Percentiles rank a stretch among this genome's conserved stretches.
Conservation (phyloP, 495 filamentous ascomycete species). For the Penicillium chermesinum region DNA sequence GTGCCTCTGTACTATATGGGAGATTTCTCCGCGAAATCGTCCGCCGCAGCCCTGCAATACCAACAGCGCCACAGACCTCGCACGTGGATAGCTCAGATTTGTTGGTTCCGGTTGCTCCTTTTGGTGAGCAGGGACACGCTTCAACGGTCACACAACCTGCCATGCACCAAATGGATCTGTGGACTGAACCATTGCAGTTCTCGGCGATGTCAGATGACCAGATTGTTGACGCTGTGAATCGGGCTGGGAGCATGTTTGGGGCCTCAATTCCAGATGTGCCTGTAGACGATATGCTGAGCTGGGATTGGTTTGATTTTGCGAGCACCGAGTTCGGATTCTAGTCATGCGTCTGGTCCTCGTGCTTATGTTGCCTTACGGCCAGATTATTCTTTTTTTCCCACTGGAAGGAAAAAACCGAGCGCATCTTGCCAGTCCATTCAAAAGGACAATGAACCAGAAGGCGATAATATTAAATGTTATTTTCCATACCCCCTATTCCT, state of each 20-base stretch:
- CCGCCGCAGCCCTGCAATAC: slow-evolving; percentile 28
- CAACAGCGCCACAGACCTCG: background rate
- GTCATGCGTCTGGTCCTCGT: no score
- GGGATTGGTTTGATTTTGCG: slow-evolving; percentile 59
- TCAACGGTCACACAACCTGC: slow-evolving; percentile 13
- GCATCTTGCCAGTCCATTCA: no score
- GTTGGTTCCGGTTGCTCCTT: slow-evolving; percentile 13
- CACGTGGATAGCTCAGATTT: slow-evolving; percentile 8
- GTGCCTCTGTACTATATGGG: slow-evolving; percentile 57
- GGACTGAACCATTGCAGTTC: slow-evolving; percentile 55
- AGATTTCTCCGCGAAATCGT: slow-evolving; percentile 57
- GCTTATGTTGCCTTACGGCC: no score
- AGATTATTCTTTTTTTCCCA: no score
- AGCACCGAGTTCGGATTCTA: slow-evolving; percentile 35
- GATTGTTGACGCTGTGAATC: slow-evolving; percentile 57
- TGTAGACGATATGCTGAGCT: slow-evolving; percentile 49
- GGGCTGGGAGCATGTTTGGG: slow-evolving; percentile 52
- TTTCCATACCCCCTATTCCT: no score
- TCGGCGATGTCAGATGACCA: slow-evolving; percentile 64
- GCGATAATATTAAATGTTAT: no score
- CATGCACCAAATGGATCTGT: slow-evolving; percentile 27
- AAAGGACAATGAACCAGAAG: no score
- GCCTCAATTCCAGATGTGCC: slow-evolving; percentile 48
- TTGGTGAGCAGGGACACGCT: slow-evolving; percentile 9
- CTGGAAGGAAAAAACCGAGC: no score